These are phyloP conservation scores for Coprinellus micaceus DNA, from an alignment of 768 basidiomycete genomes.

Conservation along the genomic window DNA sequence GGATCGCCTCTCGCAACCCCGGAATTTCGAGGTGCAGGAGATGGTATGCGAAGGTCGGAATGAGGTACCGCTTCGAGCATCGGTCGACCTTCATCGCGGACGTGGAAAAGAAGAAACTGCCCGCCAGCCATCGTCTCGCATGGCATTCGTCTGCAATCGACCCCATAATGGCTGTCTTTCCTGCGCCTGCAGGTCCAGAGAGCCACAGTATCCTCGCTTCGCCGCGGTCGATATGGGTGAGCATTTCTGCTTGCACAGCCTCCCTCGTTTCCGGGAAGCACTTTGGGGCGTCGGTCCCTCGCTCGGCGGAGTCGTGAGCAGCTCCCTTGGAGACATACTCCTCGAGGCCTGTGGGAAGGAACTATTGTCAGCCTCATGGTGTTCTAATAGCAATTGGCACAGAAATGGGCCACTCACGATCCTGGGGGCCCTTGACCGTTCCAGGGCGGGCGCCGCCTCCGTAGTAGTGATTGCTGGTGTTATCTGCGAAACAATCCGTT, in stretches of 20 bases:
- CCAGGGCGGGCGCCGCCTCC: too few species aligned
- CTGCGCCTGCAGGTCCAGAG: constrained; percentile 23
- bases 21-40: constrained; percentile 14
- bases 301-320: background rate
- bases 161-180: constrained; percentile 25
- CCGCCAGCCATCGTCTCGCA: constrained; percentile 19
- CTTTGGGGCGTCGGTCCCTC: background rate
- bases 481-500: too few species aligned
- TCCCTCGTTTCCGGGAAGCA: background rate
- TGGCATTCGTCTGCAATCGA: constrained; percentile 21
- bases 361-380: too few species aligned
- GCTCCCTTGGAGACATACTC: too few species aligned
- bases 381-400: too few species aligned
- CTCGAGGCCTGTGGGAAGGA: too few species aligned
- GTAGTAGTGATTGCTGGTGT: too few species aligned
- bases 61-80: constrained; percentile 17
- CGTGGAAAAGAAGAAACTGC: constrained; percentile 35
- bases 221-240: background rate
- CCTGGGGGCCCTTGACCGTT: too few species aligned
- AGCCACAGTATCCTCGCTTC: constrained; percentile 14
- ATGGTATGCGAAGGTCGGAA: constrained; percentile 31
- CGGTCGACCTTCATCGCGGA: constrained; percentile 17
- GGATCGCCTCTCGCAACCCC: constrained; percentile 6
- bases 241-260: too few species aligned
- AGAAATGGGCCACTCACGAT: too few species aligned